Base-by-base conservation (phyloP, 148 eudicot genomes). In the Spergularia bocconei region DNA sequence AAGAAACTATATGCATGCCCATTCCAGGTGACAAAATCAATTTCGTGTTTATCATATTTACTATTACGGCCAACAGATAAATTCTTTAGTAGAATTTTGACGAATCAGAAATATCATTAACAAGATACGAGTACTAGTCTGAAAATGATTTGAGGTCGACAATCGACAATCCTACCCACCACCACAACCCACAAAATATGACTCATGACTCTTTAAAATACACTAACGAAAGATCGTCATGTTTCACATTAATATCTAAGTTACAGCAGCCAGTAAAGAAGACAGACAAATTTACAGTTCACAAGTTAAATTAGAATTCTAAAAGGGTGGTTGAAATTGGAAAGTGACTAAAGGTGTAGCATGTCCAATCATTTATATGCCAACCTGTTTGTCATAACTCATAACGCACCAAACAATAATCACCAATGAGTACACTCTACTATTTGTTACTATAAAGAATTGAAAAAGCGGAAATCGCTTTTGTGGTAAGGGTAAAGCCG, bases 311-410 rank as follows among this genome's bases (percentile, higher is more conserved):
- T 47, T 47, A 8, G 53, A 66, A 64, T 17, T 36, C 12, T 64
- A 50, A 6, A 44, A 64, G 21, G n/a, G 68, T 64, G 50, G 38
- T 47, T 67, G 70, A n/a, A 20, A 51, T 38, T 48, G 5, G 33
- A 68, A 68, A 50, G 11, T 68, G 57, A 68, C 20, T 13, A 21
- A 51, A 21, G 23, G 4, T 44, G n/a, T 44, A 10, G 4, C 20
- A 15, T 0, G 48, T 20, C 57, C 71, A 68, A 51, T 51, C 71
- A 51, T 51, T 68, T 68, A 10, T 6, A 33, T n/a, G 71, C 71
- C 71, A 68, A 67, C 56, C 13, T 52, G n/a, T 52, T 39, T 48
- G 71, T 68, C 57, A 21, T 21, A 68, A 68, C 13, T 68, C 57
- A 21, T 21, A 68, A 68, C 13, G 55, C 41, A 53, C 72, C 60